These are phyloP conservation scores for Penicillium occitanis DNA, from an alignment of 2,329 filamentous ascomycete species.

Conservation along the genomic window DNA sequence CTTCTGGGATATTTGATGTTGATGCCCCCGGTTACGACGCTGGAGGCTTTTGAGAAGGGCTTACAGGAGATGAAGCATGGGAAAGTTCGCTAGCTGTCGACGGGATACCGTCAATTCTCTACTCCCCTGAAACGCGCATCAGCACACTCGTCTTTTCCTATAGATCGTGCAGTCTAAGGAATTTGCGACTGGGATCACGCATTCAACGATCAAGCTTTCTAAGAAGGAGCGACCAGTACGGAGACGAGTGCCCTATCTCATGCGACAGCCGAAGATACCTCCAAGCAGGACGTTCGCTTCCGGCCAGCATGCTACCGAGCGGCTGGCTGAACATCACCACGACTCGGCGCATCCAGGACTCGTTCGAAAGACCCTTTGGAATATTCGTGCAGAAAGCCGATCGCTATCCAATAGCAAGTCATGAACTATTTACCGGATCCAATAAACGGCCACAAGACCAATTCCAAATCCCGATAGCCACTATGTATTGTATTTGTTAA, in stretches of 20 bases:
- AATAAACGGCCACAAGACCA: not conserved
- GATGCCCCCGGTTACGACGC: slow-evolving; percentile 32
- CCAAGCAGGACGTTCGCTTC: not conserved
- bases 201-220: not conserved
- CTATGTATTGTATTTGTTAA: not conserved
- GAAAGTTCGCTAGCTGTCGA: not conserved
- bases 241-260: not conserved
- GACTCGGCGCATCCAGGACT: not conserved
- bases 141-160: not conserved
- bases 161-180: not conserved
- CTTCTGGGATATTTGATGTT: slow-evolving; percentile 40
- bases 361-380: not conserved
- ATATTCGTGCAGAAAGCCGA: not conserved
- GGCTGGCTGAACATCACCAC: not conserved
- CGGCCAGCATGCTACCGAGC: not conserved
- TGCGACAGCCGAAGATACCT: not conserved
- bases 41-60: slow-evolving; percentile 37
- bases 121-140: too few species aligned
- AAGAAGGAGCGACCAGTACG: not conserved
- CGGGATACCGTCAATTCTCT: not conserved
- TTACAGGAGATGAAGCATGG: slow-evolving; percentile 23
- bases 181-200: not conserved
- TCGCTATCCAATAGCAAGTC: not conserved
- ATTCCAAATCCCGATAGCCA: not conserved
- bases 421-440: not conserved